Base-by-base conservation (phyloP, 2,329 filamentous ascomycete species). In the Colletotrichum plurivorum region DNA sequence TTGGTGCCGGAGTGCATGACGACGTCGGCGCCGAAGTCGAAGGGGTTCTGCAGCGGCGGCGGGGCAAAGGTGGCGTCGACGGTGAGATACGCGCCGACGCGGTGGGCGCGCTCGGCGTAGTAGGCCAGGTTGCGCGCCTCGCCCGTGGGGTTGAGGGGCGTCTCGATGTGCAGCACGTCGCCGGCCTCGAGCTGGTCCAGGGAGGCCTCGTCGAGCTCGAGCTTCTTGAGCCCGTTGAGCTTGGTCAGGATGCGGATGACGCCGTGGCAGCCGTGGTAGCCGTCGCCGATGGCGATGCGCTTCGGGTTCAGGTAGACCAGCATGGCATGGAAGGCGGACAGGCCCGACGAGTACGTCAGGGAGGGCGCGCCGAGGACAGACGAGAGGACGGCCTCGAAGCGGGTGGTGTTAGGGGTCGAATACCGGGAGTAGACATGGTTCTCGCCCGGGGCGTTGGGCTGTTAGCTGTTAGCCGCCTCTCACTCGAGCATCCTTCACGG, bases 1-100 rank as follows among this genome's bases (percentile, higher is more conserved):
- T 98, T 99, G 18, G 95, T 97, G 4, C 94, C 96, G 59, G 89
- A 92, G 81, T 99, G 96, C 93, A 98, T 93, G 41, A 97, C 89
- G 1, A 95, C 81, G 80, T 98, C 95, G 31, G 92, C 94, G 54
- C 94, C 95, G 78, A 88, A 92, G 31, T 79, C 77, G 75, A 98
- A 96, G 0, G 96, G 95, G 75, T 98, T 93, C 78, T 94, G 92
- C 67, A 99, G 84, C 31, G 94, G 93, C 39, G 96, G 96, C 48
- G 96, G 96, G 3, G 90, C 96, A 81, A 99, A 98, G 0, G 96
- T 99, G 2, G 93, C 90, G 80, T 99, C 96, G 1, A 98, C 92
- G 13, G 92, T 92, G 55, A 98, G 84, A 65, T 89, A 89, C 9
- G 94, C 94, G 8, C 95, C 94, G 6, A 87, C 83, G 5, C 83